These are phyloP conservation scores for Phytophthora nicotianae DNA, from an alignment of 352 stramenopile species.

Conservation along the genomic window DNA sequence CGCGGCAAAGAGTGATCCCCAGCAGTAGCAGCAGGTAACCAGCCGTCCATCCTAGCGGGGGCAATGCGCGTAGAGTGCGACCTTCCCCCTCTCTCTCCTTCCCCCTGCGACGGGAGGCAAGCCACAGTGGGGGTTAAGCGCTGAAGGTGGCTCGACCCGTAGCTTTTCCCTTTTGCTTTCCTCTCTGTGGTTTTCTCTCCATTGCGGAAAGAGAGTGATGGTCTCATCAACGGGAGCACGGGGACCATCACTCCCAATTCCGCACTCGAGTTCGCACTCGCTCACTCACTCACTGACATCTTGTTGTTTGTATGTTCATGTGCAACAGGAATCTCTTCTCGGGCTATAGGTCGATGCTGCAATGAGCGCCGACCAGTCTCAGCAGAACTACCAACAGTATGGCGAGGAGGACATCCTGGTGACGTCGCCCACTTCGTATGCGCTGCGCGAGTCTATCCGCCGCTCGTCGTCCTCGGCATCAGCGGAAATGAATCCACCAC, in stretches of 20 bases:
- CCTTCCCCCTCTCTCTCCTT: background rate
- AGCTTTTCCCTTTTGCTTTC: background rate
- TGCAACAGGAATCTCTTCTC: conserved; percentile 25
- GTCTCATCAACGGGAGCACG: conserved; percentile 17
- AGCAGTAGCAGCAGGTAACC: conserved; percentile 31
- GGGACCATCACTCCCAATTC: conserved; percentile 28
- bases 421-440: conserved; percentile 83
- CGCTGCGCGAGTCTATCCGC: conserved; percentile 77
- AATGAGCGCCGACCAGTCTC: conserved; percentile 46
- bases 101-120: background rate
- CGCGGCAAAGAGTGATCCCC: conserved; percentile 22
- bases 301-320: conserved; percentile 33
- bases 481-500: conserved; percentile 40
- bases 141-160: background rate
- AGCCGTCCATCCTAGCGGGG: background rate
- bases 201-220: conserved; percentile 29
- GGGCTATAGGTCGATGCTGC: conserved; percentile 40
- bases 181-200: conserved; percentile 12
- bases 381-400: conserved; percentile 41
- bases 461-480: conserved; percentile 71
- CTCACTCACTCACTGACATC: conserved; percentile 1
- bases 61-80: background rate
- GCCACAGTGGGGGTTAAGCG: conserved; percentile 13
- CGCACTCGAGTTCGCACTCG: conserved; percentile 14
- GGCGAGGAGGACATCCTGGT: conserved; percentile 76